Percentiles rank a stretch among this genome's conserved stretches.
phyloP scores from a whole-genome alignment of 2,329 filamentous ascomycete species.

The Aureobasidium sp. region DNA sequence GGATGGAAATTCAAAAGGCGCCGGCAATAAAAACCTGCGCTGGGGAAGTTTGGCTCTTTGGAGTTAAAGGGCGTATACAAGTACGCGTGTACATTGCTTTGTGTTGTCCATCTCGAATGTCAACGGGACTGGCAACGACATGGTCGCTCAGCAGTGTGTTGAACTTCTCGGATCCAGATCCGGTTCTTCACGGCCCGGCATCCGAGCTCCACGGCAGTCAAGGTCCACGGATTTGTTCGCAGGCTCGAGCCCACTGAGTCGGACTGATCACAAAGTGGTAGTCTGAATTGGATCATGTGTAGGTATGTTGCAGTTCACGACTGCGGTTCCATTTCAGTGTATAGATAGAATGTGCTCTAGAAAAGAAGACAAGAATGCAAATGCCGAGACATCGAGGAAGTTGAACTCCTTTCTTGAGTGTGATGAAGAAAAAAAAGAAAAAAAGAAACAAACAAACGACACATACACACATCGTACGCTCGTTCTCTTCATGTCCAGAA shows the following conservation, averaged over 20 bases:
- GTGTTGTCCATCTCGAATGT: neutral
- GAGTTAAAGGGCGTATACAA: neutral
- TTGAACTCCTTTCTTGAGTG: neutral
- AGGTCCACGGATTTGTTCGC: neutral
- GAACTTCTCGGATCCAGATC: neutral
- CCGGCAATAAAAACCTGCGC: neutral
- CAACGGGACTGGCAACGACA: neutral
- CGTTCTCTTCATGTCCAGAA: neutral
- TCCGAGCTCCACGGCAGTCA: neutral
- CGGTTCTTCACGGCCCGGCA: neutral
- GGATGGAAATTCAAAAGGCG: neutral
- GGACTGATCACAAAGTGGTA: neutral
- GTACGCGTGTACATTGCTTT: neutral
- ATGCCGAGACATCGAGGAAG: neutral
- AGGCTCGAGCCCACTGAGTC: neutral
- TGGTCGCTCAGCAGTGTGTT: neutral
- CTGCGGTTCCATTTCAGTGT: neutral
- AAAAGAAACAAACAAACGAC: neutral
- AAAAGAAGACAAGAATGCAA: neutral
- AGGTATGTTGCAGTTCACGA: neutral
- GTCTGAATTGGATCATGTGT: neutral
- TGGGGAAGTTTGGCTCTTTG: neutral
- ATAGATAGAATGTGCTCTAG: neutral
- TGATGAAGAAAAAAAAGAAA: neutral
- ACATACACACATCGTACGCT: neutral